phyloP scores from a whole-genome alignment of 495 filamentous ascomycete species.

The Talaromyces liani region DNA sequence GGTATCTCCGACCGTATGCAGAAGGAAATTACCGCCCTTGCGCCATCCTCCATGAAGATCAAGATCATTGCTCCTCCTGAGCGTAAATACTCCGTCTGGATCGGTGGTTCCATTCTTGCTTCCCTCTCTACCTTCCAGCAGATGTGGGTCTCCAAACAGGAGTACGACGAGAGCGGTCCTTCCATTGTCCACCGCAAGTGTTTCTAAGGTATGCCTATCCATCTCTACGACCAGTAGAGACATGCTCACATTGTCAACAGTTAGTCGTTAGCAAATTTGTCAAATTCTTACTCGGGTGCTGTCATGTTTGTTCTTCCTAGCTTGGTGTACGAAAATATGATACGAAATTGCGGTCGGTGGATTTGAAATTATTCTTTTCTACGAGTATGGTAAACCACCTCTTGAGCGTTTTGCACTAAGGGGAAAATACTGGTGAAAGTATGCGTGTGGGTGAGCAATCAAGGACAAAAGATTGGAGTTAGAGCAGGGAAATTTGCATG shows the following conservation, averaged over 20 bases:
- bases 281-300: slow-evolving; percentile 10
- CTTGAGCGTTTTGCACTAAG: slow-evolving; percentile 31
- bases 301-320: slow-evolving; percentile 38
- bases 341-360: slow-evolving; percentile 33
- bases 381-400: slow-evolving; percentile 15
- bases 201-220: slow-evolving; percentile 71
- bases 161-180: slow-evolving; percentile 99
- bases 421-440: slow-evolving; percentile 18
- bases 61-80: slow-evolving; percentile 73
- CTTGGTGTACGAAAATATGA: slow-evolving; percentile 45
- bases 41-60: slow-evolving; percentile 88
- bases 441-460: neutral
- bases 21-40: slow-evolving; percentile 99
- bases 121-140: slow-evolving; percentile 99
- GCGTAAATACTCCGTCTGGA: slow-evolving; percentile 94
- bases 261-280: slow-evolving; percentile 8
- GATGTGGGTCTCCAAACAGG: slow-evolving; percentile 99
- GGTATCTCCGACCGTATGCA: slow-evolving; percentile 99
- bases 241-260: neutral
- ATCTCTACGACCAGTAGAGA: neutral
- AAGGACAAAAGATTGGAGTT: neutral
- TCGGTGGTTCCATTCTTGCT: slow-evolving; percentile 98
- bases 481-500: neutral
- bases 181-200: slow-evolving; percentile 99
- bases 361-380: slow-evolving; percentile 13